A percentile compares a stretch with the other conserved stretches of the same genome.
Conservation (phyloP, 345 rosid species). For the Pistacia integerrima region DNA sequence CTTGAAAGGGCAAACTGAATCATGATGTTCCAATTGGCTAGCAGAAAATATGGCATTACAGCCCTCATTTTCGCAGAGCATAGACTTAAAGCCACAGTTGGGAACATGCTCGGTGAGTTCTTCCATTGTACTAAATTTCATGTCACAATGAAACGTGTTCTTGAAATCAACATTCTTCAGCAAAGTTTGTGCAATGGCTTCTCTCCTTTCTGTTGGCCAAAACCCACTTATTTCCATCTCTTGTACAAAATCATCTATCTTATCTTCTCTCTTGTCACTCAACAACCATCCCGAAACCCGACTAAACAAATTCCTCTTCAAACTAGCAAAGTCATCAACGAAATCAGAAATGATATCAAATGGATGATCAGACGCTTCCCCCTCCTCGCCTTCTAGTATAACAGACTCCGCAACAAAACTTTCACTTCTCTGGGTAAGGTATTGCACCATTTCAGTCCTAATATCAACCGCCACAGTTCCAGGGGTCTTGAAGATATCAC, state of each 20-base stretch:
- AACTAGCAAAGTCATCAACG: slow-evolving; percentile 70
- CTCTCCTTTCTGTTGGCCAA: slow-evolving; percentile 67
- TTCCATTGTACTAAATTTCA: slow-evolving; percentile 52
- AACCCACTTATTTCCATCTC: slow-evolving; percentile 85
- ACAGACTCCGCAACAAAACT: slow-evolving; percentile 72
- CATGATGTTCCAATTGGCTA: slow-evolving; percentile 63
- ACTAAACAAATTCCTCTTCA: slow-evolving; percentile 71
- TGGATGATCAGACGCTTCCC: slow-evolving; percentile 67
- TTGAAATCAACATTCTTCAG: slow-evolving; percentile 79
- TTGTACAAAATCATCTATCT: slow-evolving; percentile 79
- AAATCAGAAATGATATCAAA: slow-evolving; percentile 63
- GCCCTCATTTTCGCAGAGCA: slow-evolving; percentile 71
- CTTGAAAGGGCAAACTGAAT: slow-evolving; percentile 76
- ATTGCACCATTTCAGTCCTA: slow-evolving; percentile 72
- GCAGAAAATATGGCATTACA: slow-evolving; percentile 58
- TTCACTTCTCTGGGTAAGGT: slow-evolving; percentile 71
- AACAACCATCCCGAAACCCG: slow-evolving; percentile 85
- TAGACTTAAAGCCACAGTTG: slow-evolving; percentile 59
- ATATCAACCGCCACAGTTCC: slow-evolving; percentile 77
- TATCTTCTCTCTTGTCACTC: slow-evolving; percentile 87
- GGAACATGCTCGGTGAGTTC: slow-evolving; percentile 53
- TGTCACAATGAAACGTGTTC: slow-evolving; percentile 61
- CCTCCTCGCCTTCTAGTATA: slow-evolving; percentile 49
- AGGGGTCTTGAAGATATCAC: slow-evolving; percentile 71
- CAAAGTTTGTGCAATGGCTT: slow-evolving; percentile 56